Evolutionary conservation across 371 early-diverging fungal species (phyloP).

Genomic region (Nosema muscidifuracis): DNA sequence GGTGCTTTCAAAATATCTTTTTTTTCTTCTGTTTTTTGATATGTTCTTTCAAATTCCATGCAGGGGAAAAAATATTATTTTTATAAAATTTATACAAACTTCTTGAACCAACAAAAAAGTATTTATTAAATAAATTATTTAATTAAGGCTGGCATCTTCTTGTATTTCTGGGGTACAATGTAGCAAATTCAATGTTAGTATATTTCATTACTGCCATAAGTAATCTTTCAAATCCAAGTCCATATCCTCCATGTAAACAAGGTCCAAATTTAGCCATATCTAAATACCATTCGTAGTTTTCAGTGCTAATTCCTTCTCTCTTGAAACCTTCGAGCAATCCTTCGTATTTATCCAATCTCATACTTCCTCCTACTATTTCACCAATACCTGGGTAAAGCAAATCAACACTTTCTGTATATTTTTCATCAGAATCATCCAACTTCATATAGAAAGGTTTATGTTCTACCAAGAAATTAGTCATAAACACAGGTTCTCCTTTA

Average conservation of each 20-base stretch:
- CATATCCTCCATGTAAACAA: slow-evolving; percentile 94
- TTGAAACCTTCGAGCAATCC: slow-evolving; percentile 84
- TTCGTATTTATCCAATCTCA: slow-evolving; percentile 84
- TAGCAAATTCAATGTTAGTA: slow-evolving; percentile 73
- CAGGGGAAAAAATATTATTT: background rate
- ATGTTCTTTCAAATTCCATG: background rate
- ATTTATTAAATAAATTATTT: background rate
- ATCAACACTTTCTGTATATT: slow-evolving; percentile 90
- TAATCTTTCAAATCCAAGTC: slow-evolving; percentile 95
- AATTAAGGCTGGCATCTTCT: slow-evolving; percentile 67
- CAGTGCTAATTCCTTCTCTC: slow-evolving; percentile 86
- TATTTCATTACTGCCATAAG: slow-evolving; percentile 90
- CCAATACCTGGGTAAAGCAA: slow-evolving; percentile 96
- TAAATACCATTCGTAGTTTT: slow-evolving; percentile 95
- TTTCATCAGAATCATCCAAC: slow-evolving; percentile 70
- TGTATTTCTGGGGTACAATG: slow-evolving; percentile 86
- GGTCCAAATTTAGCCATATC: slow-evolving; percentile 97
- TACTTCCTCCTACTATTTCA: slow-evolving; percentile 97
- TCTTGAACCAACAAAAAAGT: background rate
- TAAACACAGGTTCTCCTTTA: slow-evolving; percentile 76
- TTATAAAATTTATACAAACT: no score
- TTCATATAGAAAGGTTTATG: slow-evolving; percentile 99
- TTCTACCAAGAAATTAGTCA: slow-evolving; percentile 89
- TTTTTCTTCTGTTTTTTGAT: background rate
- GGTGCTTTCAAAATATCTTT: background rate